phyloP scores from a whole-genome alignment of 108 stramenopile species.

The Pseudonitzschia delicatissima region DNA sequence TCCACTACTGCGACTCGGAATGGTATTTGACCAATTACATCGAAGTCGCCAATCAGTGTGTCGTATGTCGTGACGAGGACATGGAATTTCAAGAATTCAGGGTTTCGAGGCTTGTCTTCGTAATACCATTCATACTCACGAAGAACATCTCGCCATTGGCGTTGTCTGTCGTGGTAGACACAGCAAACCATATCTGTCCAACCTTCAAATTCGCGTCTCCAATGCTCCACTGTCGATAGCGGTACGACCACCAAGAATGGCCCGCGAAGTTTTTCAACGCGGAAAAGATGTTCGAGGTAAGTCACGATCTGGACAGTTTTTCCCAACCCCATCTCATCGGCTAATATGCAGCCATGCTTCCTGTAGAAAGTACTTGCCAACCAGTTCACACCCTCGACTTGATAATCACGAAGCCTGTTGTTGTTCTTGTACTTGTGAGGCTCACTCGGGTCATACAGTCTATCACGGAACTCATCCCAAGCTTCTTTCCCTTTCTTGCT shows the following conservation, averaged over 20 bases:
- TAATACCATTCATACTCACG: conserved; percentile 98
- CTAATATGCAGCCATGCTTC: conserved; percentile 87
- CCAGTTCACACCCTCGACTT: conserved; percentile 96
- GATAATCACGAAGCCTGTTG: conserved; percentile 90
- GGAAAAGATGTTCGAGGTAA: conserved; percentile 90
- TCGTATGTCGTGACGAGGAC: conserved; percentile 95
- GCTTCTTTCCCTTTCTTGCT: conserved; percentile 82
- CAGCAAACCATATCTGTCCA: conserved; percentile 97
- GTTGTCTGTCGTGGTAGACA: conserved; percentile 94
- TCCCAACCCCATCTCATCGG: conserved; percentile 93
- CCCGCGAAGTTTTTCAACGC: conserved; percentile 87
- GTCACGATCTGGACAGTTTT: conserved; percentile 95
- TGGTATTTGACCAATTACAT: conserved; percentile 83
- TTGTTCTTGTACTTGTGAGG: conserved; percentile 82
- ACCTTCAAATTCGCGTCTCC: conserved; percentile 95
- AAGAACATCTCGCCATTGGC: conserved; percentile 95
- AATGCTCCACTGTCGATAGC: conserved; percentile 96
- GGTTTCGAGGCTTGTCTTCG: conserved; percentile 91
- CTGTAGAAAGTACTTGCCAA: conserved; percentile 92
- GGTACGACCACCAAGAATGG: conserved; percentile 97
- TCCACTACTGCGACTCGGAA: conserved; percentile 94
- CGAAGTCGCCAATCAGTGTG: conserved; percentile 88
- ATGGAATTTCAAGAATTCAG: conserved; percentile 94
- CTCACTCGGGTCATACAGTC: conserved; percentile 79
- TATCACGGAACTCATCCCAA: conserved; percentile 77